These are phyloP conservation scores for Rhododendron williamsianum DNA, from an alignment of 148 eudicot species.

Conservation along the genomic window DNA sequence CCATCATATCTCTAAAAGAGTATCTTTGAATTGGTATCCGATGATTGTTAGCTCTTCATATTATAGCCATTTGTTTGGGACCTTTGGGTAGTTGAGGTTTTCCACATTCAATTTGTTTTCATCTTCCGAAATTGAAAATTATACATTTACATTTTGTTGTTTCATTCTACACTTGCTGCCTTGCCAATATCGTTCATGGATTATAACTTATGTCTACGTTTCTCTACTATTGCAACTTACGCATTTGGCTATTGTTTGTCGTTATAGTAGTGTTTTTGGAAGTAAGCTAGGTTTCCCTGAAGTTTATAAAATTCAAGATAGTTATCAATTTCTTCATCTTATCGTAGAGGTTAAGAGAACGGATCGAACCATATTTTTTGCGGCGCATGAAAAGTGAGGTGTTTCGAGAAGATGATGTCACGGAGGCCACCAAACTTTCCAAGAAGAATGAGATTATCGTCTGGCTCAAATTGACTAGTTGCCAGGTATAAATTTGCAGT, in stretches of 20 bases:
- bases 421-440: slow-evolving; percentile 49
- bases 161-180: not conserved
- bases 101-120: not conserved
- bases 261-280: not conserved
- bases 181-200: not conserved
- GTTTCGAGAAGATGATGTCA: slow-evolving; percentile 43
- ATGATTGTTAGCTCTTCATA: not conserved
- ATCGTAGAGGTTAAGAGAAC: slow-evolving; percentile 70
- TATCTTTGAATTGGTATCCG: not conserved
- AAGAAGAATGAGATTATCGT: slow-evolving; percentile 90
- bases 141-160: not conserved
- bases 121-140: not conserved
- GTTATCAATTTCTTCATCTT: not conserved
- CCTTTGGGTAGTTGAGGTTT: not conserved
- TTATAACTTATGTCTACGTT: not conserved
- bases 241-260: not conserved
- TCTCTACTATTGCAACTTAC: not conserved
- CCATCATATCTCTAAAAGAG: not conserved
- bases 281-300: not conserved
- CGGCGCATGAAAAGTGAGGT: slow-evolving; percentile 94
- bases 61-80: not conserved
- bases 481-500: slow-evolving; percentile 50
- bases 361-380: slow-evolving; percentile 85
- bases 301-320: not conserved
- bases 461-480: slow-evolving; percentile 73